These are phyloP conservation scores for Carex sylvatica DNA, from an alignment of 202 grass and related monocot species.

Conservation along the genomic window DNA sequence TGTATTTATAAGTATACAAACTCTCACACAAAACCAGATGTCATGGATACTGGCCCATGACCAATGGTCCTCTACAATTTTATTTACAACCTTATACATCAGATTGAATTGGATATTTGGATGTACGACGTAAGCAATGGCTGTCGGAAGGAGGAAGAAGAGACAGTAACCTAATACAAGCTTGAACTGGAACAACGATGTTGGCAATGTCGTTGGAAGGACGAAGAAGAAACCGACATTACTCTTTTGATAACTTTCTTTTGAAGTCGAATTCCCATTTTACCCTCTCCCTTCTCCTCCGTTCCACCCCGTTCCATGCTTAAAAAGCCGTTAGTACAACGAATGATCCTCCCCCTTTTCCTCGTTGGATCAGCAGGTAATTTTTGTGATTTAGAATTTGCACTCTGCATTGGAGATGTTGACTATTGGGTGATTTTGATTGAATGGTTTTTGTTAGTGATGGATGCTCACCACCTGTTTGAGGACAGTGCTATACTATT, in stretches of 20 bases:
- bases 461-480: slow-evolving; percentile 25
- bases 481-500: background rate
- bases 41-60: background rate
- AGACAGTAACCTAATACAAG: background rate
- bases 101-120: background rate
- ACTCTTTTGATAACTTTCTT: background rate
- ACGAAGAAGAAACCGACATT: background rate
- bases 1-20: background rate
- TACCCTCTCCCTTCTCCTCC: slow-evolving; percentile 25
- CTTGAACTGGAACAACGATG: background rate
- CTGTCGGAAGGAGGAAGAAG: slow-evolving; percentile 14
- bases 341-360: slow-evolving; percentile 24
- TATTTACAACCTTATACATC: background rate
- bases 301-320: slow-evolving; percentile 29
- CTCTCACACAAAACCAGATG: background rate
- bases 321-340: slow-evolving; percentile 17
- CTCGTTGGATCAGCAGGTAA: slow-evolving; percentile 27
- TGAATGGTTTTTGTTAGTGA: background rate
- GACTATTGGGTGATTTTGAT: background rate
- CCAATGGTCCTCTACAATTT: background rate
- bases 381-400: background rate
- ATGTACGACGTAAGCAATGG: background rate
- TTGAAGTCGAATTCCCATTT: background rate
- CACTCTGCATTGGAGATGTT: background rate
- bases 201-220: background rate